phyloP scores from a whole-genome alignment of 306 rosid genomes.

The Begonia masoniana region DNA sequence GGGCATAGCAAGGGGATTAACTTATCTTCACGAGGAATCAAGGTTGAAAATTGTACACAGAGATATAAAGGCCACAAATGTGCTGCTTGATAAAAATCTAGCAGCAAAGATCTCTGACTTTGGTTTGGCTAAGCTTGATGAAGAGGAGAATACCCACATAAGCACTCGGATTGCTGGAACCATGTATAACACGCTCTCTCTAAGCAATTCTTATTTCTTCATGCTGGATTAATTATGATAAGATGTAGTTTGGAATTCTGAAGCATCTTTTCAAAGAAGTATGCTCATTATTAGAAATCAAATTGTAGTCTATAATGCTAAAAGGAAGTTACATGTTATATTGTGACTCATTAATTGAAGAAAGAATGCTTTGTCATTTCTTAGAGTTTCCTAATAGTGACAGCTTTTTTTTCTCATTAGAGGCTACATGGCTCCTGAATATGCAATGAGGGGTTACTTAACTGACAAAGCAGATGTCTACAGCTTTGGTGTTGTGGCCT shows the following conservation, averaged over 20 bases:
- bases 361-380: no score
- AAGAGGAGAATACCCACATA: conserved; percentile 76
- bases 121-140: conserved; percentile 91
- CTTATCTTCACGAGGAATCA: conserved; percentile 89
- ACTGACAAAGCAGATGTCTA: conserved; percentile 88
- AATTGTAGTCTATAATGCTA: no score
- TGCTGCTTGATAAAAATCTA: conserved; percentile 67
- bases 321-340: no score
- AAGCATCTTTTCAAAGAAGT: no score
- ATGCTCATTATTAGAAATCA: no score
- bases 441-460: conserved; percentile 86
- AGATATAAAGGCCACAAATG: conserved; percentile 87
- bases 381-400: neutral
- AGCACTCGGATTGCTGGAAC: conserved; percentile 88
- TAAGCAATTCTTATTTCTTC: neutral
- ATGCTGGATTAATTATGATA: no score
- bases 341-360: no score
- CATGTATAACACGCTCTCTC: conserved; percentile 25
- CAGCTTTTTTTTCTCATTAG: conserved; percentile 17
- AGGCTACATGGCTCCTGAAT: conserved; percentile 96
- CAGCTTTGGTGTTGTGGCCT: conserved; percentile 66
- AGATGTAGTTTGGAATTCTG: no score
- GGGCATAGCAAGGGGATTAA: conserved; percentile 73
- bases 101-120: conserved; percentile 88
- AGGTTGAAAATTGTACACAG: conserved; percentile 83